Percentiles rank a stretch among this genome's conserved stretches.
These are phyloP conservation scores for Ophiostoma piceae DNA, from an alignment of 2,329 filamentous ascomycete species.

Conservation along the genomic window DNA sequence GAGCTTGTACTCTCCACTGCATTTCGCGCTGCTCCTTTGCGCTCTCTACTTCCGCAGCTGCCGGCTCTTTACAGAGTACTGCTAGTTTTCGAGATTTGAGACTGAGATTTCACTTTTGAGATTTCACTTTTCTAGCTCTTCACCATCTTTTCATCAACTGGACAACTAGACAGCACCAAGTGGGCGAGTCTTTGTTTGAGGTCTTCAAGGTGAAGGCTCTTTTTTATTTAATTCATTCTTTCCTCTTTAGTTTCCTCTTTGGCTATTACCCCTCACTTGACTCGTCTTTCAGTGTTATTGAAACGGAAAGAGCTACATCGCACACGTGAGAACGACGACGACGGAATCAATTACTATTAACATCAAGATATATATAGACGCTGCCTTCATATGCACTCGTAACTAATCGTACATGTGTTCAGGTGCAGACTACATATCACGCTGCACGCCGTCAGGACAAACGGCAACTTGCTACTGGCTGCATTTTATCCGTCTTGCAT, in stretches of 20 bases:
- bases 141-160: neutral
- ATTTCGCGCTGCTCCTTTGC: neutral
- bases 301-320: neutral
- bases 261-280: neutral
- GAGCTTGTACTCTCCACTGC: neutral
- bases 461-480: constrained; percentile 14
- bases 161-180: constrained; percentile 12
- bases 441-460: neutral
- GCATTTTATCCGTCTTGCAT: neutral
- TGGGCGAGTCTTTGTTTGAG: neutral
- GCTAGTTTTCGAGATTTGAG: too few species aligned
- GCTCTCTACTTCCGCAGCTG: constrained; percentile 2
- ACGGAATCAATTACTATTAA: too few species aligned
- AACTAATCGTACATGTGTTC: neutral
- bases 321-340: neutral
- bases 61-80: neutral
- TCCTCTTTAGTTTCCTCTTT: too few species aligned
- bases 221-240: neutral
- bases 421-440: neutral
- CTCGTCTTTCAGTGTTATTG: neutral
- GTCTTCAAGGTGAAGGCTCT: neutral
- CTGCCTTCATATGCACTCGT: neutral
- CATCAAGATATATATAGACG: neutral
- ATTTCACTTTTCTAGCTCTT: neutral
- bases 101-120: neutral